Base-by-base conservation (phyloP, 805 yeast species). In the Debaryomyces tyrocola region DNA sequence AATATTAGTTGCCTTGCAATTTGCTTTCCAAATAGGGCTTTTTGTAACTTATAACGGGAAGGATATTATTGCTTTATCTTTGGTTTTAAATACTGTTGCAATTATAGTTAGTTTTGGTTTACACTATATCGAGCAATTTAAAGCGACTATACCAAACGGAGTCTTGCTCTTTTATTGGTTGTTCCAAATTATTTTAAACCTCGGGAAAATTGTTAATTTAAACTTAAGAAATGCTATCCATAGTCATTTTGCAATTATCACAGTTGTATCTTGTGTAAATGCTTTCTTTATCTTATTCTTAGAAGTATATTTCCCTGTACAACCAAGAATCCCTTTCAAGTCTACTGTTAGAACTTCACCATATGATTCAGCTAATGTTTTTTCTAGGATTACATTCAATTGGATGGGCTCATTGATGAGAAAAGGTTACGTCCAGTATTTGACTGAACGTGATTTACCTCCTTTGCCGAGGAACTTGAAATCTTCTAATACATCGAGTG, bases 331-430 rank as follows among this genome's bases (percentile, higher is more conserved):
- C 51, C 53, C 74, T 52, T n/a, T 49, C 36, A 20, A 55, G 52
- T 40, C 54, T 48, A 45, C 50, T 48, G 33, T 48, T 57, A 48
- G 49, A 48, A 12, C 41, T 14, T 54, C 73, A 37, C 86, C 84
- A 1, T 67, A 71, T 36, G 84, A 81, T 34, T 63, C 62, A 45
- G 87, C 90, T 10, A 84, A 91, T 60, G 69, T 90, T 12, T 80
- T 92, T 52, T 85, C 96, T 2, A 73, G 79, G 43, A 70, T 92
- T 43, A 84, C 96, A 0, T 92, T 94, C 63, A 70, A 83, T 21
- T 94, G 99, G 98, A 89, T 94, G 96, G 83, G 90, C 17, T 82
- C 79, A 1, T 70, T 94, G 57, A 89, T 94, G 84, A 79, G 70
- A 54, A 80, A 80, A 44, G 98, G 98, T 12, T 86, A 85, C 57